A percentile compares a stretch with the other conserved stretches of the same genome.
Conservation (phyloP, 2,329 filamentous ascomycete genomes). For the Nothopassalora personata region DNA sequence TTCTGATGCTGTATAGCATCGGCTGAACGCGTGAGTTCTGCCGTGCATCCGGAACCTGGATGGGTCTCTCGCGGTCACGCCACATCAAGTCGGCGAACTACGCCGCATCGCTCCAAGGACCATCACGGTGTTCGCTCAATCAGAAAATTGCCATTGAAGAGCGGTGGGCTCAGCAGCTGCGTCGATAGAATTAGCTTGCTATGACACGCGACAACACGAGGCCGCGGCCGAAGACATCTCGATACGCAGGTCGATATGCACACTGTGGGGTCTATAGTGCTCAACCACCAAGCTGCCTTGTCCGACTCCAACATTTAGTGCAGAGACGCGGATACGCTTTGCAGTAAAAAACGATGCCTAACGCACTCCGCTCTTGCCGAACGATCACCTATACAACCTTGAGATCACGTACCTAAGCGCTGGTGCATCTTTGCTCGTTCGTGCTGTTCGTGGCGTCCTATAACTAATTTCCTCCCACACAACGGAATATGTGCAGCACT, state of each 20-base stretch:
- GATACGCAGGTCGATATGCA: not conserved
- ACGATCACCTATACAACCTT: not conserved
- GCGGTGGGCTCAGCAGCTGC: not conserved
- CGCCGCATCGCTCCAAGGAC: not conserved
- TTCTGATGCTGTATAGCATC: not conserved
- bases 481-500: not conserved
- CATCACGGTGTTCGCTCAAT: constrained; percentile 1
- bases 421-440: not conserved
- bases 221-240: not conserved
- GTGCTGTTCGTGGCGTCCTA: not conserved
- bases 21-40: not conserved
- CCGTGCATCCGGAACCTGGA: not conserved
- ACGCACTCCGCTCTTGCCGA: not conserved
- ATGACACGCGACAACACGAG: not conserved
- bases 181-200: not conserved
- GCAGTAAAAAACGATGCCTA: not conserved
- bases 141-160: not conserved
- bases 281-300: not conserved
- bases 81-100: not conserved
- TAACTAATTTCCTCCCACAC: not conserved
- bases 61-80: too few species aligned
- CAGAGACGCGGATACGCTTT: not conserved
- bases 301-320: not conserved
- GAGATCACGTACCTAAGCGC: constrained; percentile 1
- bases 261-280: not conserved